Evolutionary conservation across 768 basidiomycete species (phyloP).

Genomic region (Russula olivacea): DNA sequence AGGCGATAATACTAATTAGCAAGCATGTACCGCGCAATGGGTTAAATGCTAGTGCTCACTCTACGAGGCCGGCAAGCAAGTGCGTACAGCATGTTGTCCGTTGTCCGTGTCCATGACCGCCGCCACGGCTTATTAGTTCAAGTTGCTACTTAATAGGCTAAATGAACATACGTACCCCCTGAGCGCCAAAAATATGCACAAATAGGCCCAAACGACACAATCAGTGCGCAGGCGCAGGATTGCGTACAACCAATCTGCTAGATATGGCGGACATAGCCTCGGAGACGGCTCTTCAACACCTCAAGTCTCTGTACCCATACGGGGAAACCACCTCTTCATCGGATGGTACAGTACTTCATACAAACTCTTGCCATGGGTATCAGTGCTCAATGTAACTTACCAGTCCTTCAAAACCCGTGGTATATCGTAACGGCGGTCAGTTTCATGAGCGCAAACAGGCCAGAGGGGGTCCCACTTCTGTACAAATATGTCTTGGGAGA

Average conservation of each 20-base stretch:
- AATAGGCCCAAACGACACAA: constrained; percentile 13
- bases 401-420: constrained; percentile 46
- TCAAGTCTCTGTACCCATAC: constrained; percentile 45
- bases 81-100: too few species aligned
- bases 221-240: too few species aligned
- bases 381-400: constrained; percentile 6
- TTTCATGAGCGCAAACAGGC: constrained; percentile 53
- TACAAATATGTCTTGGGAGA: constrained; percentile 47
- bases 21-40: too few species aligned
- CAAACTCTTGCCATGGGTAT: neutral
- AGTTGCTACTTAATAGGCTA: too few species aligned
- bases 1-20: too few species aligned
- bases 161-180: too few species aligned
- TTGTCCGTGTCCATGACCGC: too few species aligned
- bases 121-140: too few species aligned
- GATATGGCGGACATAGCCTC: constrained; percentile 36
- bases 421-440: constrained; percentile 52
- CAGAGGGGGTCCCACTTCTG: constrained; percentile 52
- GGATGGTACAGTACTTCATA: constrained; percentile 13
- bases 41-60: too few species aligned
- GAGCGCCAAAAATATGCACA: neutral
- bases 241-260: neutral
- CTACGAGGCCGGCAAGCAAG: too few species aligned
- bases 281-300: constrained; percentile 37
- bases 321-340: constrained; percentile 23